These are phyloP conservation scores for Turritis glabra DNA, from an alignment of 345 rosid genomes.

Conservation along the genomic window DNA sequence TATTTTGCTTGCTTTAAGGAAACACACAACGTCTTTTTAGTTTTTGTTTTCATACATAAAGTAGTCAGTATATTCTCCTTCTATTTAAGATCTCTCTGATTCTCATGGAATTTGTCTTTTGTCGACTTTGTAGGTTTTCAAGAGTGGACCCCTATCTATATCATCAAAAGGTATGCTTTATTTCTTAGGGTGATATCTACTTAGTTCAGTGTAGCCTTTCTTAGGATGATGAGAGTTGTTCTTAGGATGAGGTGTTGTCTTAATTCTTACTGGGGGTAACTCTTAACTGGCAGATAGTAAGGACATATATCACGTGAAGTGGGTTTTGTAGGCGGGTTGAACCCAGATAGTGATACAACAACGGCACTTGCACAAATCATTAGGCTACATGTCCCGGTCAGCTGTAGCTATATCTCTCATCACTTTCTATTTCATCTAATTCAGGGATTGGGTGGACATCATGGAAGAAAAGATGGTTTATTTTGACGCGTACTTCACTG, in stretches of 20 bases:
- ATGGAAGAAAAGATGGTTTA: conserved; percentile 87
- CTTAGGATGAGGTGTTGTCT: not conserved
- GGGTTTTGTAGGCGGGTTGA: conserved; percentile 9
- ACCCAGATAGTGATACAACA: not conserved
- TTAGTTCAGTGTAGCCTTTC: not conserved
- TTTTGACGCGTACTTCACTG: conserved; percentile 68
- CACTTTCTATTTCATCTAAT: not conserved
- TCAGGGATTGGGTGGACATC: conserved; percentile 86
- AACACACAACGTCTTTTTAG: not conserved
- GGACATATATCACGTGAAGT: not conserved
- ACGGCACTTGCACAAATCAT: not conserved
- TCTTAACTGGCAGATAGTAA: conserved; percentile 17
- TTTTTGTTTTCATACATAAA: not conserved
- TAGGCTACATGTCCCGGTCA: conserved; percentile 4
- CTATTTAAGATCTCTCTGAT: not conserved
- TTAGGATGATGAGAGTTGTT: conserved; percentile 8
- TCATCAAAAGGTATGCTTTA: conserved; percentile 72
- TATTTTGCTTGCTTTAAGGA: not conserved
- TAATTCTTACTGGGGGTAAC: conserved; percentile 10
- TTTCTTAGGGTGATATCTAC: not conserved
- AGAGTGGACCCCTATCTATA: conserved; percentile 79
- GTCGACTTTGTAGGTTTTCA: conserved; percentile 62
- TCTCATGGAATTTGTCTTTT: not conserved
- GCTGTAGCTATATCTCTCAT: conserved; percentile 18
- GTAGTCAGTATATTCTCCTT: not conserved